Base-by-base conservation (phyloP, 2,329 filamentous ascomycete genomes). In the Hypoxylon sp. region DNA sequence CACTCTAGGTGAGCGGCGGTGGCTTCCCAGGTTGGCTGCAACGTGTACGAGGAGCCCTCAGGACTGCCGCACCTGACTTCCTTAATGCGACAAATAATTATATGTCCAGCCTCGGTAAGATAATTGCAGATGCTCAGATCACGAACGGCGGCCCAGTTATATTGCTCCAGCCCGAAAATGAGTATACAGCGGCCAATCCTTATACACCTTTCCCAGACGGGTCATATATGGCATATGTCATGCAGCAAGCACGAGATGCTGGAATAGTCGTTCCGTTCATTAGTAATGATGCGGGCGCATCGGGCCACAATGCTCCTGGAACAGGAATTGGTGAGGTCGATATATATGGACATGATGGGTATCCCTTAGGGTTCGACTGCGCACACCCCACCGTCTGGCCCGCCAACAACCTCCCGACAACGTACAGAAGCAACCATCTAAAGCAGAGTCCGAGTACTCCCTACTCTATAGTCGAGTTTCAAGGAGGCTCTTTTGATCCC, bases 1-100 rank as follows among this genome's bases (percentile, higher is more conserved):
- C 7, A 44, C 24, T 15, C 13, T 35, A 75, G 69, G 72, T 72
- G 4, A 73, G 87, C 5, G 93, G 92, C 0, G 93, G 93, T 59
- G 93, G 93, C 0, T 94, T 92, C 67, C 93, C 93, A 0, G 93
- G 92, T 1, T 96, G 93, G 93, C 77, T 94, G 13, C 89, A 92
- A 76, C 84, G 91, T 11, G 81, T 91, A n/a, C 86, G 87, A 53
- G 92, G 87, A 0, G 84, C 83, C 0, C 79, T 93, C 58, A 85
- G 93, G 65, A 92, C 91, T 0, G 82, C 83, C 52, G 87, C 88
- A 24, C 80, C 85, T 0, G 87, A 85, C 3, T 95, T 87, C 70
- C 79, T 93, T 5, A 81, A 86, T 24, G 87, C 92, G 0, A 94
- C 91, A 0, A 50, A 66, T 59, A 87, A 85, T 69, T 93, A 93